Evolutionary conservation across 495 filamentous ascomycete species (phyloP).

Genomic region (Aspergillus sclerotiicarbonarius): DNA sequence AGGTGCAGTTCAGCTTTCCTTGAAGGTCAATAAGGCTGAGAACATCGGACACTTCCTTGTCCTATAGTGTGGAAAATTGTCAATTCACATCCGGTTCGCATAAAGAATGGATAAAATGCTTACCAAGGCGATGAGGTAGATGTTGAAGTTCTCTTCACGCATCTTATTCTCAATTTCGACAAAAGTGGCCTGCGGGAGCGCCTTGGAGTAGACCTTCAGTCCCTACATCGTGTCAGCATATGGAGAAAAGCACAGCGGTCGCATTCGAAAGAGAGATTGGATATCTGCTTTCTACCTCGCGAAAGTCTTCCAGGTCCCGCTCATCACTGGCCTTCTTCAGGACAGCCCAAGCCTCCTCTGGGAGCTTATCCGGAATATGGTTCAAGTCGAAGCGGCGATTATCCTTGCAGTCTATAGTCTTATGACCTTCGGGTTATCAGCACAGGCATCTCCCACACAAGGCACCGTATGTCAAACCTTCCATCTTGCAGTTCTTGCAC

Average conservation of each 20-base stretch:
- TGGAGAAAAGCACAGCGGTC: not conserved
- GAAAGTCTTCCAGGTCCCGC: slow-evolving; percentile 71
- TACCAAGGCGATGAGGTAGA: slow-evolving; percentile 75
- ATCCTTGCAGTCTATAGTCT: slow-evolving; percentile 61
- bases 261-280: not conserved
- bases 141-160: slow-evolving; percentile 56
- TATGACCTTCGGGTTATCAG: slow-evolving; percentile 57
- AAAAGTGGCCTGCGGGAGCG: slow-evolving; percentile 63
- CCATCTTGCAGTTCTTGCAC: slow-evolving; percentile 74
- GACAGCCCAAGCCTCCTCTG: slow-evolving; percentile 68
- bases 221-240: slow-evolving; percentile 38
- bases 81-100: not conserved
- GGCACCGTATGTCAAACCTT: slow-evolving; percentile 51
- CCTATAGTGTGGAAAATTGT: slow-evolving; percentile 33
- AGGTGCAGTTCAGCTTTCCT: slow-evolving; percentile 74
- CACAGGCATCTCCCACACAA: not conserved
- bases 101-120: not conserved
- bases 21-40: slow-evolving; percentile 81
- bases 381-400: slow-evolving; percentile 66
- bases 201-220: slow-evolving; percentile 72
- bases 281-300: slow-evolving; percentile 47
- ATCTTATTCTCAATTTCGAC: slow-evolving; percentile 71
- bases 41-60: slow-evolving; percentile 53
- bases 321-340: slow-evolving; percentile 62
- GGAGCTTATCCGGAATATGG: slow-evolving; percentile 53